Evolutionary conservation across 495 filamentous ascomycete genomes (phyloP), one percentile per base, ranked within the genome.

Genomic region (Penicillium samsonianum): DNA sequence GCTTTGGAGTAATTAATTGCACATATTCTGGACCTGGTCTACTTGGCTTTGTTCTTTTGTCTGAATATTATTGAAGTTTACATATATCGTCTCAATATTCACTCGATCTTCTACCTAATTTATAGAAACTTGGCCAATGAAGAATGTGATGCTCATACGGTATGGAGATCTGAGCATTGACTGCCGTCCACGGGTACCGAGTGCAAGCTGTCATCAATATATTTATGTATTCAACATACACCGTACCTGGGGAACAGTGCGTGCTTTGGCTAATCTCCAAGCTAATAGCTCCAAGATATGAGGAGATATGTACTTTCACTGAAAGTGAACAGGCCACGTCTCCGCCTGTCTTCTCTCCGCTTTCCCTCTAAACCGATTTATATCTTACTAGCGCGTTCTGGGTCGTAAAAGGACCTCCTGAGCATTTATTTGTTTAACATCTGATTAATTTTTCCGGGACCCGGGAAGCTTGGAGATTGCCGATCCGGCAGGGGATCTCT

Each of bases 401-500:
- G 50, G 50, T 20, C n/a, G 42, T 17, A 19, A 49, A 47, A 49
- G 28, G 28, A 49, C 23, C 49, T 52, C 49, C 49, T 52, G 50
- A 41, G 38, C 14, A 33, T 22, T 28, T 17, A 17, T 17, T 35
- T 50, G 12, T 37, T 40, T 44, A 14, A 35, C n/a, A 23, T 23
- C 25, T 10, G 35, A 52, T 28, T 19, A 28, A 19, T 38, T 40
- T 25, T 40, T 10, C 12, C 26, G 25, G 44, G 6, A 28, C 8
- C 26, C 22, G 45, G 45, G n/a, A 30, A 23, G 17, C 28, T 17
- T 17, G 44, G 37, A 55, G 40, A 54, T 58, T 56, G 45, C 40
- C 53, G 64, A 56, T 62, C 64, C 63, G 59, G 57, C 59, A 64
- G 58, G 58, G 60, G 54, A 58, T 62, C 43, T 47, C 31, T 38